Percentiles rank a stretch among this genome's conserved stretches.
These are phyloP conservation scores for Plectranthus barbatus DNA, from an alignment of 257 asterid genomes.

Conservation along the genomic window DNA sequence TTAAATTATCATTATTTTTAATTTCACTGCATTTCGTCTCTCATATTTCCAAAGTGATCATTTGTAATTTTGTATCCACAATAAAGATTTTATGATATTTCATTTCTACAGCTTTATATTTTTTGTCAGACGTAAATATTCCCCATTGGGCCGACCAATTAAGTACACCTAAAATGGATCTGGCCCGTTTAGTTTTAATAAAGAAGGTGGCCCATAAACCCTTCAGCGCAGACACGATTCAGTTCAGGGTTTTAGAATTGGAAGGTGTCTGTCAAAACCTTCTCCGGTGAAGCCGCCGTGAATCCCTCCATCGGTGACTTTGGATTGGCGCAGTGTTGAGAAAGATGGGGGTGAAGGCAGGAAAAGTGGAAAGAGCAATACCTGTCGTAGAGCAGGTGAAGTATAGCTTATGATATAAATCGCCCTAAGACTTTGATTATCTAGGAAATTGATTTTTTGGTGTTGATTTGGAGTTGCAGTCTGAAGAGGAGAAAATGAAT, in stretches of 20 bases:
- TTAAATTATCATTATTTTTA: too few relatives aligned
- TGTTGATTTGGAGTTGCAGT: slow-evolving; percentile 25
- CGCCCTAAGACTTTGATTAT: not conserved
- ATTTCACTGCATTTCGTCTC: too few relatives aligned
- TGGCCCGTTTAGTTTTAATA: too few relatives aligned
- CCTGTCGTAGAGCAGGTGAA: slow-evolving; percentile 28
- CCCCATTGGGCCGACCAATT: too few relatives aligned
- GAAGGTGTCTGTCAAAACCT: not conserved
- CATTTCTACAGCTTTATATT: too few relatives aligned
- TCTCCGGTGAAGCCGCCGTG: slow-evolving; percentile 17
- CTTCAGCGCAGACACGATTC: not conserved
- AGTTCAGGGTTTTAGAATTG: slow-evolving; percentile 32
- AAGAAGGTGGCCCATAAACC: not conserved
- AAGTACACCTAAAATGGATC: too few relatives aligned
- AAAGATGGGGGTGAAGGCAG: slow-evolving; percentile 36
- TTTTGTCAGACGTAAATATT: too few relatives aligned
- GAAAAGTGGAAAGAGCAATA: slow-evolving; percentile 4
- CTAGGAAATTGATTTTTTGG: not conserved
- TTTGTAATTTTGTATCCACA: too few relatives aligned
- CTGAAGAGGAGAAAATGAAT: slow-evolving; percentile 52
- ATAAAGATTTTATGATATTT: too few relatives aligned
- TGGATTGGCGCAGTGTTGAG: slow-evolving; percentile 4
- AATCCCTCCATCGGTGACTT: not conserved
- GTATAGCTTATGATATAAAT: not conserved
- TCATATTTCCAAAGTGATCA: too few relatives aligned